Percentiles rank a stretch among this genome's conserved stretches.
Conservation (phyloP, 2,329 filamentous ascomycete species). For the Chaetomium globosum region DNA sequence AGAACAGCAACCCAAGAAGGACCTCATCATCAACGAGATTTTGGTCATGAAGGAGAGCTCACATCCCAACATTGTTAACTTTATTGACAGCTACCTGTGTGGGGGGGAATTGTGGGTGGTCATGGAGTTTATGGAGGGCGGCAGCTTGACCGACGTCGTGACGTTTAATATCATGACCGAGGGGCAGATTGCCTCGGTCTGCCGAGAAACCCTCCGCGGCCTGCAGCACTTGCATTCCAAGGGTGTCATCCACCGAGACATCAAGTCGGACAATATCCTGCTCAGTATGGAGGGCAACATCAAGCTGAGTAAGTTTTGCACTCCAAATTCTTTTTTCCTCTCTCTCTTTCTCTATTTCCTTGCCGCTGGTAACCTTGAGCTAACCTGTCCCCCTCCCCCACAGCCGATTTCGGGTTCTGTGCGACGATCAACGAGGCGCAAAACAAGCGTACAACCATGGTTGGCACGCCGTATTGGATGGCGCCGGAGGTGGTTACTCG, state of each 20-base stretch:
- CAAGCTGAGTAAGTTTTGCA: slow-evolving; percentile 78
- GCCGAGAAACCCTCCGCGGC: slow-evolving; percentile 87
- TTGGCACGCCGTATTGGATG: slow-evolving; percentile 99
- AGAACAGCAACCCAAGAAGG: slow-evolving; percentile 98
- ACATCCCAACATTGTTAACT: slow-evolving; percentile 98
- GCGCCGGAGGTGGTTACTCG: slow-evolving; percentile 95
- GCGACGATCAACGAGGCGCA: slow-evolving; percentile 97
- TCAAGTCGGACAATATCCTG: slow-evolving; percentile 98
- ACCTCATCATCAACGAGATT: slow-evolving; percentile 98
- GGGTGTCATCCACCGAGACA: slow-evolving; percentile 96
- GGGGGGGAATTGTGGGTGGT: slow-evolving; percentile 94
- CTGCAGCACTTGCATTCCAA: slow-evolving; percentile 96
- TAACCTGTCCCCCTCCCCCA: slow-evolving; percentile 13
- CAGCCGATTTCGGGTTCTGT: slow-evolving; percentile 97
- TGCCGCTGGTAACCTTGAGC: slow-evolving; percentile 2
- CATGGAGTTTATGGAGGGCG: slow-evolving; percentile 99
- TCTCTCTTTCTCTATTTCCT: slow-evolving; percentile 11
- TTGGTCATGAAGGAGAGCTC: slow-evolving; percentile 99
- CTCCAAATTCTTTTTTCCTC: not conserved
- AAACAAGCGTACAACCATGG: slow-evolving; percentile 98
- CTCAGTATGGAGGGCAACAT: slow-evolving; percentile 93
- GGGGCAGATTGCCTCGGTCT: slow-evolving; percentile 94
- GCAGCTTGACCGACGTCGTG: slow-evolving; percentile 95
- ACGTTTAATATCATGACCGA: slow-evolving; percentile 99
- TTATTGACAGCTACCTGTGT: slow-evolving; percentile 94